These are phyloP conservation scores for Fusarium piperis DNA, from an alignment of 2,329 filamentous ascomycete species.

Conservation along the genomic window DNA sequence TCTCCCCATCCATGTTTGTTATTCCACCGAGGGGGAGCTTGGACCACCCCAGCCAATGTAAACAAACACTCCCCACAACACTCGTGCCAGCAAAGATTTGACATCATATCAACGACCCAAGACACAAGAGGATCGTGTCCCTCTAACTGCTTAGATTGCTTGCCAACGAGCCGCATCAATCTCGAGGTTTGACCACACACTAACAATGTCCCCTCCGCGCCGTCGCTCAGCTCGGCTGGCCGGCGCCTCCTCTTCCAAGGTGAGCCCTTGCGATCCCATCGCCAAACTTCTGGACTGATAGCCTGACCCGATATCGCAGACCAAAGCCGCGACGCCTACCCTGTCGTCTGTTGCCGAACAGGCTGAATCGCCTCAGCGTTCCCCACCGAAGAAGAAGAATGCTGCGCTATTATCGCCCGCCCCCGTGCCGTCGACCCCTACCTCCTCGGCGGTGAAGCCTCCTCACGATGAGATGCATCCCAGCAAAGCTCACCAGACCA, in stretches of 20 bases:
- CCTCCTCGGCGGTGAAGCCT: constrained; percentile 74
- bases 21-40: constrained; percentile 36
- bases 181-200: constrained; percentile 20
- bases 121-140: constrained; percentile 37
- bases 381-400: constrained; percentile 42
- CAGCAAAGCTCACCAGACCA: constrained; percentile 80
- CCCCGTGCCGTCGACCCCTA: constrained; percentile 65
- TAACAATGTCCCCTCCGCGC: constrained; percentile 53
- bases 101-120: constrained; percentile 44
- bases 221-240: constrained; percentile 58
- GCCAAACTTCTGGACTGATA: constrained; percentile 4
- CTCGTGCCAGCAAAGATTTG: constrained; percentile 40
- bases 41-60: constrained; percentile 39
- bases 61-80: constrained; percentile 45
- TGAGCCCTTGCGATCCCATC: constrained; percentile 38
- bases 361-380: constrained; percentile 50
- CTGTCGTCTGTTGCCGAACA: constrained; percentile 57
- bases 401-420: constrained; percentile 49
- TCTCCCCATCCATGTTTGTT: constrained; percentile 20
- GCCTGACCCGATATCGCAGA: constrained; percentile 35
- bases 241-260: constrained; percentile 47
- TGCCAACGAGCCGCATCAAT: constrained; percentile 24
- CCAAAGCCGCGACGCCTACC: constrained; percentile 44
- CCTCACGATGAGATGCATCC: constrained; percentile 90
- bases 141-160: constrained; percentile 38